These are phyloP conservation scores for Kentomonas sorsogonicus DNA, from an alignment of 208 protist species.

Conservation along the genomic window DNA sequence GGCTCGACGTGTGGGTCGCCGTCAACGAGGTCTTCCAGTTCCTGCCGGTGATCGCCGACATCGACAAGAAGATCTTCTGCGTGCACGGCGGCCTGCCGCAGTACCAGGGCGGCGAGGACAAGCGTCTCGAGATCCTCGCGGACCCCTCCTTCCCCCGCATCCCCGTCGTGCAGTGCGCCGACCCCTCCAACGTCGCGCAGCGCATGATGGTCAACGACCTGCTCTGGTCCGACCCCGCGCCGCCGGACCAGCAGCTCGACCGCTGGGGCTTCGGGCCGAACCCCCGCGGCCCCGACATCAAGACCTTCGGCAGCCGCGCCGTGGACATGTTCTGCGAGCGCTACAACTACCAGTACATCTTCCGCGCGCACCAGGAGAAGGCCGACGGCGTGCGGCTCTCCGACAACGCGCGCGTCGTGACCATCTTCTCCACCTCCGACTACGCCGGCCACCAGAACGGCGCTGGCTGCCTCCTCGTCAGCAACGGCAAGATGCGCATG, in stretches of 20 bases:
- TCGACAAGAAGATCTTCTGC: conserved; percentile 94
- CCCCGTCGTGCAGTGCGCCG: conserved; percentile 78
- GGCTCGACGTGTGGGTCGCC: conserved; percentile 83
- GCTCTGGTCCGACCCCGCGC: conserved; percentile 86
- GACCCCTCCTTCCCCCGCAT: conserved; percentile 84
- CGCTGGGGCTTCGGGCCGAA: conserved; percentile 89
- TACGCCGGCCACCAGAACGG: conserved; percentile 90
- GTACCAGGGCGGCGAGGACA: conserved; percentile 84
- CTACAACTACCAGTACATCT: conserved; percentile 92
- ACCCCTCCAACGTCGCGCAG: conserved; percentile 76
- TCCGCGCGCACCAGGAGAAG: conserved; percentile 92
- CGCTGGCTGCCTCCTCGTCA: conserved; percentile 81
- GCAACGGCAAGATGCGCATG: conserved; percentile 85
- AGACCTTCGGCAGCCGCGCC: conserved; percentile 81
- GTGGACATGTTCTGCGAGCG: conserved; percentile 90
- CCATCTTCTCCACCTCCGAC: conserved; percentile 91
- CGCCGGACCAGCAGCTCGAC: conserved; percentile 77
- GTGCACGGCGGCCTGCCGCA: conserved; percentile 93
- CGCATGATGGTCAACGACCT: conserved; percentile 90
- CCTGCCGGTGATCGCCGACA: conserved; percentile 88
- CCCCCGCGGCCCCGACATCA: conserved; percentile 81
- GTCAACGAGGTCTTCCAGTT: conserved; percentile 92
- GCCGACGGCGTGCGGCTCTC: conserved; percentile 86
- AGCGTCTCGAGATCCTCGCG: conserved; percentile 77
- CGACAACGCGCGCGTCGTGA: conserved; percentile 87